phyloP scores from a whole-genome alignment of 2,329 filamentous ascomycete species.

The Hymenoscyphus repandus region DNA sequence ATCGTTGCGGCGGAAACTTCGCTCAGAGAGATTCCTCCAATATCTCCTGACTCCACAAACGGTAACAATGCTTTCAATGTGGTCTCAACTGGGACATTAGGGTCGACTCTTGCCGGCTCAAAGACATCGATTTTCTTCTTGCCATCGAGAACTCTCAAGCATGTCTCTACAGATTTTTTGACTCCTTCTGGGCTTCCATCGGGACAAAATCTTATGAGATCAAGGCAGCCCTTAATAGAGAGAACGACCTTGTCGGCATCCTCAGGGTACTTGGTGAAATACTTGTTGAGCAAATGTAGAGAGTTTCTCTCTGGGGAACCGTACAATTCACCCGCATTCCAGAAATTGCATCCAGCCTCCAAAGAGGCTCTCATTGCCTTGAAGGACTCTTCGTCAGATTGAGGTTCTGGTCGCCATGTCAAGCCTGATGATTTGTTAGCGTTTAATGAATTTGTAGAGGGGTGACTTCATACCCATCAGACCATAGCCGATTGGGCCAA shows the following conservation, averaged over 20 bases:
- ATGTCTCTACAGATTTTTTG: constrained; percentile 53
- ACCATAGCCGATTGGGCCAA: constrained; percentile 15
- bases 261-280: constrained; percentile 58
- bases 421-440: constrained; percentile 17
- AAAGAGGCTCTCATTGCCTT: constrained; percentile 51
- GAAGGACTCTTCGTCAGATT: constrained; percentile 43
- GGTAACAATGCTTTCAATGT: constrained; percentile 30
- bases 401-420: constrained; percentile 24
- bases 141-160: constrained; percentile 42
- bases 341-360: constrained; percentile 40
- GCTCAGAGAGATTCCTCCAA: constrained; percentile 39
- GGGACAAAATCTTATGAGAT: constrained; percentile 35
- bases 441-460: not conserved
- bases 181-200: constrained; percentile 51
- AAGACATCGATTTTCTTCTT: constrained; percentile 52
- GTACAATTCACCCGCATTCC: constrained; percentile 60
- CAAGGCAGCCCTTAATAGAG: constrained; percentile 54
- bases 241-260: constrained; percentile 57
- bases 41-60: constrained; percentile 38
- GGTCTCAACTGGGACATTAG: constrained; percentile 37
- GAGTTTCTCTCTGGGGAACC: constrained; percentile 53
- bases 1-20: constrained; percentile 40
- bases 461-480: constrained; percentile 6
- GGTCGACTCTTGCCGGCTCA: constrained; percentile 43
- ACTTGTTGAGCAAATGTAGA: constrained; percentile 52